A percentile compares a stretch with the other conserved stretches of the same genome.
phyloP scores from a whole-genome alignment of 352 stramenopile species.

The Globisporangium carolinianum region DNA sequence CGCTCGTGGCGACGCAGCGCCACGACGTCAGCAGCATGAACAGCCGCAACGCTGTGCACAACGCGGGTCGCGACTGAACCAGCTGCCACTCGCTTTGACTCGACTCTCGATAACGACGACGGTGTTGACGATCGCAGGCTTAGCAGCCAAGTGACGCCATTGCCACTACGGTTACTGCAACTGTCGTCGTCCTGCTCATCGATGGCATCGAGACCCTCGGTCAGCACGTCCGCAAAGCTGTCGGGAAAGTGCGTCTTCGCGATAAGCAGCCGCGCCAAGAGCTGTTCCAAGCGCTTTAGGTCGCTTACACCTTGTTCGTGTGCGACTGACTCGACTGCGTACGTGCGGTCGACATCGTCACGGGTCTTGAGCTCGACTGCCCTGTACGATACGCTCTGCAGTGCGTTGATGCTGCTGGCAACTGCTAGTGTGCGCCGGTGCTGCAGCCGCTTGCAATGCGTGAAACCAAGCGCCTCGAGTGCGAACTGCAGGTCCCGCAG shows the following conservation, averaged over 20 bases:
- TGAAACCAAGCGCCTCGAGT: constrained; percentile 8
- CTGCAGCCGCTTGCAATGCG: constrained; percentile 7
- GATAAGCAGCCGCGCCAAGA: constrained; percentile 21
- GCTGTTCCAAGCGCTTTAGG: constrained; percentile 8
- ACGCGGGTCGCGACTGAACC: too few species aligned
- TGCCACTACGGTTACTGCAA: not conserved
- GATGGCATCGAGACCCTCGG: constrained; percentile 3
- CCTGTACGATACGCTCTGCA: too few species aligned
- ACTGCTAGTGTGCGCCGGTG: constrained; percentile 1
- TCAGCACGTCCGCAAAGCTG: constrained; percentile 7
- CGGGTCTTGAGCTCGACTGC: not conserved
- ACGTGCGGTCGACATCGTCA: constrained; percentile 1
- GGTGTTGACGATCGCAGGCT: not conserved
- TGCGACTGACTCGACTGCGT: not conserved
- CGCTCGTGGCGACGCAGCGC: not conserved
- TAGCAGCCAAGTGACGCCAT: not conserved
- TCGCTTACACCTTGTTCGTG: too few species aligned
- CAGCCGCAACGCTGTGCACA: too few species aligned
- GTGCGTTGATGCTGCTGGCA: too few species aligned
- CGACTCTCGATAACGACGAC: not conserved
- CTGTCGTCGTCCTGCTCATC: constrained; percentile 10
- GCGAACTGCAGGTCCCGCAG: constrained; percentile 15
- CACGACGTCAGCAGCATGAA: constrained; percentile 2
- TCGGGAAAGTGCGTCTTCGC: constrained; percentile 32
- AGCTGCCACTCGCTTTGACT: too few species aligned